phyloP scores from a whole-genome alignment of 2,329 filamentous ascomycete genomes.

The Claviceps sp. region DNA sequence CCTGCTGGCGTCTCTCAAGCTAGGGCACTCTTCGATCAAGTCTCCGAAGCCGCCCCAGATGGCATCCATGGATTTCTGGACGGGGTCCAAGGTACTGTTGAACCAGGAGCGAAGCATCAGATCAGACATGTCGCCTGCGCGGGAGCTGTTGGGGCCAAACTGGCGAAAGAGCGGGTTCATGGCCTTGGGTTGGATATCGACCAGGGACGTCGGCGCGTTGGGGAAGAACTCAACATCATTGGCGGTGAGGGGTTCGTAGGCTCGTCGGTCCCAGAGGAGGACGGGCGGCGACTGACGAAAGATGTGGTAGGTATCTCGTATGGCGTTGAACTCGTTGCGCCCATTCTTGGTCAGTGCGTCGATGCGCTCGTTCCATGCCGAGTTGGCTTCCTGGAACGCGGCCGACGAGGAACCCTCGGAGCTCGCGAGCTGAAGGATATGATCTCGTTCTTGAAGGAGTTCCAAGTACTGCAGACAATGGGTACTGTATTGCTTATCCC shows the following conservation, averaged over 20 bases:
- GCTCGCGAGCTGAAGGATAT: slow-evolving; percentile 10
- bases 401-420: slow-evolving; percentile 3
- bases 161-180: slow-evolving; percentile 35
- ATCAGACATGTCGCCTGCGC: slow-evolving; percentile 37
- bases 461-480: slow-evolving; percentile 15
- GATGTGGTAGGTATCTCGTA: slow-evolving; percentile 41
- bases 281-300: slow-evolving; percentile 35
- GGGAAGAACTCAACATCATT: slow-evolving; percentile 53
- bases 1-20: slow-evolving; percentile 29
- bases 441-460: slow-evolving; percentile 21
- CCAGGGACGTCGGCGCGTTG: slow-evolving; percentile 37
- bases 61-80: slow-evolving; percentile 32
- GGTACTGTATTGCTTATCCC: slow-evolving; percentile 12
- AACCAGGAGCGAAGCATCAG: slow-evolving; percentile 31
- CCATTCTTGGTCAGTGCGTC: slow-evolving; percentile 19
- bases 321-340: slow-evolving; percentile 22
- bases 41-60: slow-evolving; percentile 48
- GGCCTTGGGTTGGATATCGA: slow-evolving; percentile 53
- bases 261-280: slow-evolving; percentile 56
- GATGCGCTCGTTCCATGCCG: slow-evolving; percentile 22
- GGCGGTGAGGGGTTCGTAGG: slow-evolving; percentile 54
- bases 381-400: slow-evolving; percentile 17
- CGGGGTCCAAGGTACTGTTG: slow-evolving; percentile 27
- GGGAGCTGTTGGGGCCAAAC: slow-evolving; percentile 25
- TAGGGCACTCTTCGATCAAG: slow-evolving; percentile 33